Evolutionary conservation across 495 filamentous ascomycete species (phyloP).

Genomic region (Aspergillus sclerotioniger): DNA sequence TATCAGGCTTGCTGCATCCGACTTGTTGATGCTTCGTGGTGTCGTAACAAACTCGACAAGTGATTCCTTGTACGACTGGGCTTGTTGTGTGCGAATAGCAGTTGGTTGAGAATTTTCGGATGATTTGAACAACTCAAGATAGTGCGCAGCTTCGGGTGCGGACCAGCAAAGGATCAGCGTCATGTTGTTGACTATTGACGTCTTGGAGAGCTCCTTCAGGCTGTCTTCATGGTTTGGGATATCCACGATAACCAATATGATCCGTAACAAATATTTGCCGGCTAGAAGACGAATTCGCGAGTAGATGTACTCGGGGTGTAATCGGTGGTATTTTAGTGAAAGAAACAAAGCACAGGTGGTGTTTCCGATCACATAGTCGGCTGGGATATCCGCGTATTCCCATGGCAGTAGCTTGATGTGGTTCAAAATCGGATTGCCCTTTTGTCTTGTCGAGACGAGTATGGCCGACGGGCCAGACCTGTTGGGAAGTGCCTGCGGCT

Average conservation of each 20-base stretch:
- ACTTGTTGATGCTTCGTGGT: conserved; percentile 87
- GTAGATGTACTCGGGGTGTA: conserved; percentile 98
- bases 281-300: conserved; percentile 77
- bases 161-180: conserved; percentile 93
- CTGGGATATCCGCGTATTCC: conserved; percentile 94
- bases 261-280: conserved; percentile 77
- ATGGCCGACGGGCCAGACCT: conserved; percentile 73
- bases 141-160: conserved; percentile 86
- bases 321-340: conserved; percentile 92
- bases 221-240: conserved; percentile 81
- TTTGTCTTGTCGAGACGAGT: conserved; percentile 81
- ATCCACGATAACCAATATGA: conserved; percentile 88
- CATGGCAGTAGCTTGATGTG: conserved; percentile 80
- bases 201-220: conserved; percentile 82
- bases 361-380: conserved; percentile 84
- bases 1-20: conserved; percentile 84
- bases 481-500: conserved; percentile 72
- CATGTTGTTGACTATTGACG: conserved; percentile 84
- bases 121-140: conserved; percentile 90
- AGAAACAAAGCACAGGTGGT: conserved; percentile 93
- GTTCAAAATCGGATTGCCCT: conserved; percentile 90
- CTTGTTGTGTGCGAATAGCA: conserved; percentile 78
- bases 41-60: conserved; percentile 92
- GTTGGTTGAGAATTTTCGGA: conserved; percentile 82
- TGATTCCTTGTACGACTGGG: conserved; percentile 77